Base-by-base conservation (phyloP, 257 asterid species). In the Asclepias syriaca region DNA sequence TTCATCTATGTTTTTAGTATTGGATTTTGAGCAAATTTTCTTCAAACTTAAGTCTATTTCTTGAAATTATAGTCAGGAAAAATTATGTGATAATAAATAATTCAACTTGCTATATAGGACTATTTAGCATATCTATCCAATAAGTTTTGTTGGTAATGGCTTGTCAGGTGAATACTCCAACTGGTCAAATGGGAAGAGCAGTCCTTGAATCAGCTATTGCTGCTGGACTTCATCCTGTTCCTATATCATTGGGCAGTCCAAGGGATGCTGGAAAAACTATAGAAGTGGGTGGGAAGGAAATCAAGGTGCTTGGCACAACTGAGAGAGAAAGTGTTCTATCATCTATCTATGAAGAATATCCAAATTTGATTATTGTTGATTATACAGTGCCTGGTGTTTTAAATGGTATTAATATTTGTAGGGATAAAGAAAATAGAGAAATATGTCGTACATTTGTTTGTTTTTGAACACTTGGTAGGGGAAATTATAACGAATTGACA, bases 171-270 rank as follows among this genome's bases (percentile, higher is more conserved):
- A 93, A 91, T 80, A 96, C 97, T 68, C 87, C 92, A 79, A 89
- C 96, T 22, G 97, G 98, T 12, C 85, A 93, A 80, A 87, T 91
- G 96, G 98, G 98, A 14, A 84, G 90, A 78, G 91, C 97, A 6
- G 98, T 93, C 76, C 96, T 93, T 40, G 96, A 93, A 79, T 96
- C 97, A 5, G 95, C 96, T 37, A 81, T 87, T n/a, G 24, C 96
- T 71, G 96, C 96, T 24, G 98, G 98, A 60, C 94, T 87, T 63
- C 75, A 72, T 22, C 89, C 92, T 24, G 88, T 91, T 72, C 88
- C 96, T 32, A 84, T 86, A 53, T 89, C 96, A 8, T 84, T 93
- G 70, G 87, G 97, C 11, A 89, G 96, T 74, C 86, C 92, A 2
- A 85, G 81, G 49, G 96, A 93, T 83, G 71, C 76, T 10, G 97